Base-by-base conservation (phyloP, 2,329 filamentous ascomycete species). In the Colletotrichum sp. region DNA sequence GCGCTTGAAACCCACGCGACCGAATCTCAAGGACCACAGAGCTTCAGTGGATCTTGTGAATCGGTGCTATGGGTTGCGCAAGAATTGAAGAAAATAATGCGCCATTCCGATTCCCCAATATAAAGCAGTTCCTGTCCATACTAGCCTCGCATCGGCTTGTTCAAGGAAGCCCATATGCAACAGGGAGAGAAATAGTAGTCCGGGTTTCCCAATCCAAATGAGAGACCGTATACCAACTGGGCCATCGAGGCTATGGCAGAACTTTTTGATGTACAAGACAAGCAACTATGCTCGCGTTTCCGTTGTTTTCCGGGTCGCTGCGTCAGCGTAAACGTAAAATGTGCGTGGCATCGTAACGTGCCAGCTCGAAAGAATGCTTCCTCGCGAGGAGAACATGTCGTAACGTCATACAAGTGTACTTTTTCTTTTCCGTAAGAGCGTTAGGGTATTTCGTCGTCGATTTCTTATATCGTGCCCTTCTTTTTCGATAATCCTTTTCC, bases 351-450 rank as follows among this genome's bases (percentile, higher is more conserved):
- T 57, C 22, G 18, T 32, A 15, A 15, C 39, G 52, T 39, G 24
- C 68, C 72, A 32, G n/a, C 12, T 62, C 36, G 15, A 18, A 30
- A 48, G 22, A 36, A 30, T 72, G 72, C 55, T 44, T 30, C 62
- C 62, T 30, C 9, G 36, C 18, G 18, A 55, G 28, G 52, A 67
- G 30, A 22, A 39, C 69, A 44, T 44, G 30, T 75, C 69, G 68
- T 73, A 73, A 68, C 63, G 64, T 75, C 57, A 68, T 75, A 57
- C 22, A 70, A 34, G 8, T 48, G 36, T 72, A 32, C 72, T 72
- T 75, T 73, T 63, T 59, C 32, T 59, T 48, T 57, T 66, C 64
- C 55, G n/a, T 28, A 48, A n/a, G 18, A 48, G 28, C 12, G 63
- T 64, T 34, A 15, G 32, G 72, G 69, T 68, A 68, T 73, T 75